phyloP scores from a whole-genome alignment of 1,284 basidiomycete genomes.

The Gomphus bonarii region DNA sequence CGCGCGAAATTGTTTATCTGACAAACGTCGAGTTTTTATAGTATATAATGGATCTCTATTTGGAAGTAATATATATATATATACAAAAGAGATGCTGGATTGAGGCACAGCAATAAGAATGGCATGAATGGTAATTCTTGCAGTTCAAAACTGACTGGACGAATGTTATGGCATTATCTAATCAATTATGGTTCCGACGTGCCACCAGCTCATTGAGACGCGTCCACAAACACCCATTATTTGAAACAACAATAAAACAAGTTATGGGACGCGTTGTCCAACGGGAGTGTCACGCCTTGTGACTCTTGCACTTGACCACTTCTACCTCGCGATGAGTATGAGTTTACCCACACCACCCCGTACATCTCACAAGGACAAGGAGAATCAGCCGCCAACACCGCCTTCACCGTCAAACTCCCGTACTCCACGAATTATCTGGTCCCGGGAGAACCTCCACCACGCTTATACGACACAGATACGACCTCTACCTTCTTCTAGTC shows the following conservation, averaged over 20 bases:
- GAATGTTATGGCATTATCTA: no score
- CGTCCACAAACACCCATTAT: constrained; percentile 2
- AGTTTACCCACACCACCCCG: constrained; percentile 45
- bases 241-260: constrained; percentile 1
- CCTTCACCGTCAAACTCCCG: constrained; percentile 1
- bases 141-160: no score
- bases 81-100: no score
- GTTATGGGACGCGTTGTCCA: constrained; percentile 1
- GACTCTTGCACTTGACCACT: background rate
- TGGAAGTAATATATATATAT: no score
- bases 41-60: no score
- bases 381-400: constrained; percentile 25
- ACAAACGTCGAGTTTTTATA: no score
- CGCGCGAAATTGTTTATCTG: no score
- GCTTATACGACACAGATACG: constrained; percentile 12
- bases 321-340: constrained; percentile 7
- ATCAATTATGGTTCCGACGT: no score
- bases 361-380: constrained; percentile 45
- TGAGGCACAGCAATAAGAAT: no score
- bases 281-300: background rate
- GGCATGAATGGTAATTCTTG: no score
- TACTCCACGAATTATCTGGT: constrained; percentile 43
- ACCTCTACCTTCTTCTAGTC: constrained; percentile 21
- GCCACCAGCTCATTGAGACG: no score
- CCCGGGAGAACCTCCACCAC: constrained; percentile 44